Conservation (phyloP, 441 rosid species). For the Flueggea neowawraea region DNA sequence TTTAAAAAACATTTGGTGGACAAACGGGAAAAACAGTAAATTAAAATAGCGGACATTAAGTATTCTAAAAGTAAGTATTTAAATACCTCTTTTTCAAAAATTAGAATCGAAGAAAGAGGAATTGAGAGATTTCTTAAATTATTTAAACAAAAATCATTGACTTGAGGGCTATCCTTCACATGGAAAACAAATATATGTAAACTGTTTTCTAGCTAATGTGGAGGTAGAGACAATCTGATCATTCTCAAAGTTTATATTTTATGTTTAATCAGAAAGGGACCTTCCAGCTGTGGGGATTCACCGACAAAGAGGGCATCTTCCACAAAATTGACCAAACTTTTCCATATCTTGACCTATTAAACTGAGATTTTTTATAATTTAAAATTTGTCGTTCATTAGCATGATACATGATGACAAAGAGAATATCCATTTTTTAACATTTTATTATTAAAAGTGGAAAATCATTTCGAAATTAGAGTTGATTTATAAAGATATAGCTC, state of each 20-base stretch:
- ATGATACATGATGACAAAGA: conserved; percentile 9
- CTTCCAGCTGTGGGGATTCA: conserved; percentile 47
- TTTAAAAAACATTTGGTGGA: too few species aligned
- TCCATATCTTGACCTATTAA: conserved; percentile 42
- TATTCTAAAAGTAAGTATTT: too few species aligned
- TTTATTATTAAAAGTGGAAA: too few species aligned
- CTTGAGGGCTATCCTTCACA: conserved; percentile 35
- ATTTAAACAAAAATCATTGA: conserved; percentile 25
- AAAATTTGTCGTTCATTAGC: not conserved
- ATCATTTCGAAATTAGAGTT: too few species aligned
- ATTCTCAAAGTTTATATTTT: conserved; percentile 22
- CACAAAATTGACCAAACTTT: conserved; percentile 35
- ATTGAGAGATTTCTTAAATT: not conserved
- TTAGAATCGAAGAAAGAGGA: not conserved
- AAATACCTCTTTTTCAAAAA: too few species aligned
- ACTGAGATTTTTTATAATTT: conserved; percentile 27
- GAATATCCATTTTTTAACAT: not conserved
- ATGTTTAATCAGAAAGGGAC: conserved; percentile 35
- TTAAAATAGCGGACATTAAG: too few species aligned
- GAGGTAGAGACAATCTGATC: conserved; percentile 19
- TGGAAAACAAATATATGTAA: conserved; percentile 24
- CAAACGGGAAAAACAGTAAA: too few species aligned
- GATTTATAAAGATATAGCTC: too few species aligned
- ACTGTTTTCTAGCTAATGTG: conserved; percentile 11
- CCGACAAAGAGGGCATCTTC: conserved; percentile 40